Evolutionary conservation across 257 asterid species (phyloP).

Genomic region (Pogostemon cablin): DNA sequence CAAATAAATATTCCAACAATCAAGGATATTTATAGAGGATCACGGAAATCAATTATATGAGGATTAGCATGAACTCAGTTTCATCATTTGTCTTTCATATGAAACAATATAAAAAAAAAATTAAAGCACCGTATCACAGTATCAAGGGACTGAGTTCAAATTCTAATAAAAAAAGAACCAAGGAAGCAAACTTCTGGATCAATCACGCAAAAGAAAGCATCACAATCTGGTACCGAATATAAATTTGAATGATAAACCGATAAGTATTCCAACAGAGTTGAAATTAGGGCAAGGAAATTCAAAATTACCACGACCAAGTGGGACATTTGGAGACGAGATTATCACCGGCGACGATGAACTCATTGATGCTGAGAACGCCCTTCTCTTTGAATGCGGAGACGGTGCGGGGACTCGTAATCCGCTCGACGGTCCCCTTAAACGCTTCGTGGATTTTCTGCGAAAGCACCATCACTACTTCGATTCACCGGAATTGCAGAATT

Average conservation of each 20-base stretch:
- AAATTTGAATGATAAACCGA: background rate
- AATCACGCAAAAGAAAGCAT: background rate
- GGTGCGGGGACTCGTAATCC: constrained; percentile 87
- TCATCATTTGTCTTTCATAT: constrained; percentile 3
- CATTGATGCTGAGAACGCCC: constrained; percentile 92
- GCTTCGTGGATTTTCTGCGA: constrained; percentile 83
- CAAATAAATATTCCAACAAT: background rate
- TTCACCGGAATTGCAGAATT: constrained; percentile 7
- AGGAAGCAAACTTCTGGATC: constrained; percentile 17
- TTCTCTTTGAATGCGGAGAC: constrained; percentile 97
- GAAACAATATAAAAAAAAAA: background rate
- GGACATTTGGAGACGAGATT: constrained; percentile 98
- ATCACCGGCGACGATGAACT: constrained; percentile 94
- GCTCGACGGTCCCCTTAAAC: constrained; percentile 90
- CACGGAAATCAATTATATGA: background rate
- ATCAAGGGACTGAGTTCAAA: background rate
- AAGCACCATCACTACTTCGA: constrained; percentile 55
- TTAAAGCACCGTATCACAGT: too few species aligned
- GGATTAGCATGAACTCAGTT: constrained; percentile 1
- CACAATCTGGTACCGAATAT: background rate
- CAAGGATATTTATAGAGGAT: background rate
- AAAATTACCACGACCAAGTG: constrained; percentile 94
- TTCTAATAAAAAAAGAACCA: background rate
- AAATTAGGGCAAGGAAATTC: background rate
- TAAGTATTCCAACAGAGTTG: constrained; percentile 4